phyloP scores from a whole-genome alignment of 805 yeast genomes.

The Suhomyces sp. region DNA sequence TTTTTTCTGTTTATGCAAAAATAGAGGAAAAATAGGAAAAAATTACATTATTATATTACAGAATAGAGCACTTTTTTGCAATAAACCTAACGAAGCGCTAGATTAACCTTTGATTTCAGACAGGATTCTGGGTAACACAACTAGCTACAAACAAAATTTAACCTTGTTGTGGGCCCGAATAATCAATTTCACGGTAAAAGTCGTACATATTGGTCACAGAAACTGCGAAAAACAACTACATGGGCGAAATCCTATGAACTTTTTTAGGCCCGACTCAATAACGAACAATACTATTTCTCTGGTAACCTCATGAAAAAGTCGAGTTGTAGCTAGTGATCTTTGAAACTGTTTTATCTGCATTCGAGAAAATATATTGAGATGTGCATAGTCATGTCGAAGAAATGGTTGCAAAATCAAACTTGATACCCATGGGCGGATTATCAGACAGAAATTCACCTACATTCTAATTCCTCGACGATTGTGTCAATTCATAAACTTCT shows the following conservation, averaged over 20 bases:
- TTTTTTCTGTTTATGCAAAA: not conserved
- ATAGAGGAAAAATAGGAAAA: not conserved
- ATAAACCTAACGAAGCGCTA: not conserved
- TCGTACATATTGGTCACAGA: not conserved
- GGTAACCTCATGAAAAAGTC: not conserved
- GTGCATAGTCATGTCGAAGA: not conserved
- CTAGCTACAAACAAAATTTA: not conserved
- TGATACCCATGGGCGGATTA: not conserved
- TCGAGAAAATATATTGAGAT: not conserved
- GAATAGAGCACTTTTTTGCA: too few species aligned
- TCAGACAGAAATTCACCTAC: not conserved
- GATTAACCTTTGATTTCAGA: not conserved
- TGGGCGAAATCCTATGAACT: not conserved
- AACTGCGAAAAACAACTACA: not conserved
- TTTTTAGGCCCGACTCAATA: not conserved
- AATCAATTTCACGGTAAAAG: not conserved
- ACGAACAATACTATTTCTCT: not conserved
- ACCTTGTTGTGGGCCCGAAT: not conserved
- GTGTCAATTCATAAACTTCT: not conserved
- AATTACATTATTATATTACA: too few species aligned
- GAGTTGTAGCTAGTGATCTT: not conserved
- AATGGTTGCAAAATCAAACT: not conserved
- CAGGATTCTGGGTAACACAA: not conserved
- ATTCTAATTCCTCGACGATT: not conserved
- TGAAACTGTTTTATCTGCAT: not conserved